Base-by-base conservation (phyloP, 805 yeast genomes). In the Metschnikowia sp. region DNA sequence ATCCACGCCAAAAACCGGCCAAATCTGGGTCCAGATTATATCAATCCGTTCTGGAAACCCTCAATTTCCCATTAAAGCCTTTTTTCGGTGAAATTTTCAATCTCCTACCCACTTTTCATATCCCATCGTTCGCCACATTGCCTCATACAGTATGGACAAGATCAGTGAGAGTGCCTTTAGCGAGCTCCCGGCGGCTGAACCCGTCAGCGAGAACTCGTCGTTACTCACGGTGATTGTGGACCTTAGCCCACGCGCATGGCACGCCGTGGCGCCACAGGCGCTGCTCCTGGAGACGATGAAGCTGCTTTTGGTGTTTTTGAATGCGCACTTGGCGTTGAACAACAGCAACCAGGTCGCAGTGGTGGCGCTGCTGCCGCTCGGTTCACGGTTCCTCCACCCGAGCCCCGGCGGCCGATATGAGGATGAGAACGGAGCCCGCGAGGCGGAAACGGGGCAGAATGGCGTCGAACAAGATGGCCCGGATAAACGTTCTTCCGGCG, bases 261-360 rank as follows among this genome's bases (percentile, higher is more conserved):
- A 60, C 48, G 66, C 68, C 36, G 60, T 77, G 13, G 59, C 65
- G 62, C 76, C 76, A 39, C 72, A 71, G 49, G 64, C 77, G n/a
- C 60, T 81, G 37, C 64, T 88, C 19, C 74, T 78, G 51, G 81
- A 82, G 37, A 81, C 85, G 8, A 64, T 86, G 7, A 77, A 85
- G 52, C 72, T 91, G 2, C 60, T 91, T 8, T 65, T 89, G 31
- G 89, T 94, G 22, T 83, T 86, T 58, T 64, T 91, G 43, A 94
- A 94, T 64, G 90, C 96, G 1, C 99, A 94, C 64, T 63, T 94
- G 40, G 84, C 98, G 0, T 74, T 88, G 42, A 88, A 88, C 64
- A 87, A 86, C 55, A 81, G 90, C 33, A 94, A 94, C 63, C 80
- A 80, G 59, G 95, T 92, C 9, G 86, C 94, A 2, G 79, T 92